phyloP scores from a whole-genome alignment of 2,329 filamentous ascomycete species.

The Plenodomus biglobosus region DNA sequence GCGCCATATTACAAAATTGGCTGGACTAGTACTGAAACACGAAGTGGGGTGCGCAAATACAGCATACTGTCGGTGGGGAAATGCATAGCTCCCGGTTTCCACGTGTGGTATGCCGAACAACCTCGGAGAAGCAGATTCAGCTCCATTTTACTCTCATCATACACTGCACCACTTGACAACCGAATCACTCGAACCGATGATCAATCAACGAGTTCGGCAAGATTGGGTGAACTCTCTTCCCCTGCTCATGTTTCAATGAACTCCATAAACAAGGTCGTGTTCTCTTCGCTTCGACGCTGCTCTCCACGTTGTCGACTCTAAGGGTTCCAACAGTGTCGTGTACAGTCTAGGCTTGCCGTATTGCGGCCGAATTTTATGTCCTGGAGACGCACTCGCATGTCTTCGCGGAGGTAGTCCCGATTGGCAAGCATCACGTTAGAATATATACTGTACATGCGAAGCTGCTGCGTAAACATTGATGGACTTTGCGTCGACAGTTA shows the following conservation, averaged over 20 bases:
- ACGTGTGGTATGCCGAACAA: background rate
- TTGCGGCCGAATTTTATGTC: slow-evolving; percentile 17
- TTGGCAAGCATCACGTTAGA: background rate
- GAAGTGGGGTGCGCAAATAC: background rate
- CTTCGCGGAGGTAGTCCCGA: background rate
- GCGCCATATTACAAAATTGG: too few species aligned
- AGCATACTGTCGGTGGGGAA: background rate
- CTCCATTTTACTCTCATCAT: too few species aligned
- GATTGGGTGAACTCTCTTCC: too few species aligned
- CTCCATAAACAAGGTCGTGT: too few species aligned
- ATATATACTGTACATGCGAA: background rate
- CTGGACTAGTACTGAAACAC: background rate
- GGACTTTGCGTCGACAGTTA: background rate
- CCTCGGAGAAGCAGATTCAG: background rate
- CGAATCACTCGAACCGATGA: too few species aligned
- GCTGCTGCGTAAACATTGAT: background rate
- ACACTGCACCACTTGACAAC: too few species aligned
- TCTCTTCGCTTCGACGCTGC: too few species aligned
- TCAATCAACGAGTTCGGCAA: too few species aligned
- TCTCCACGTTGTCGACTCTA: background rate
- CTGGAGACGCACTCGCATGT: slow-evolving; percentile 7
- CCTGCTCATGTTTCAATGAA: too few species aligned
- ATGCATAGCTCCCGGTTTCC: background rate
- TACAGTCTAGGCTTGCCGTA: slow-evolving; percentile 11
- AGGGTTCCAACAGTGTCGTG: slow-evolving; percentile 13